phyloP scores from a whole-genome alignment of 257 asterid genomes.

The Vinca minor region DNA sequence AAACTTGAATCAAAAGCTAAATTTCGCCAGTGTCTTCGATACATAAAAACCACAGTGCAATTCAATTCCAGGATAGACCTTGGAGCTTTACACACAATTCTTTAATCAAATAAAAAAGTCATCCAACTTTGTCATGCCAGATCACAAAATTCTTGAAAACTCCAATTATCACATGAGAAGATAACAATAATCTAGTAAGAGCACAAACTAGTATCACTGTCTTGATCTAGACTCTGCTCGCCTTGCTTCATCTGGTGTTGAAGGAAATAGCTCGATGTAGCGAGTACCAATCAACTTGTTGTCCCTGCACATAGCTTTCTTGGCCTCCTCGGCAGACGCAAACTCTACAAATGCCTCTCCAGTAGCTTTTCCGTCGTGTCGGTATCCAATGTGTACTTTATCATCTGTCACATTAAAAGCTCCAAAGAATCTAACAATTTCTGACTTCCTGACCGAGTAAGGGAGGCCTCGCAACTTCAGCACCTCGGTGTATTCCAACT shows the following conservation, averaged over 20 bases:
- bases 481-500: constrained; percentile 69
- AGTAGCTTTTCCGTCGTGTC: constrained; percentile 84
- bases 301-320: constrained; percentile 80
- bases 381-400: constrained; percentile 55
- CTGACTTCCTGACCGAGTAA: constrained; percentile 58
- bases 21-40: too few relatives aligned
- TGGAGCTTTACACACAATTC: too few relatives aligned
- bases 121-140: too few relatives aligned
- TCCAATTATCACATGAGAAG: too few relatives aligned
- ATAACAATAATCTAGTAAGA: too few relatives aligned
- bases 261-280: constrained; percentile 87
- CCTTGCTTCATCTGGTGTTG: constrained; percentile 66
- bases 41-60: too few relatives aligned
- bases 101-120: too few relatives aligned
- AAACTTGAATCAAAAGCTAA: too few relatives aligned
- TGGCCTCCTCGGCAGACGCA: constrained; percentile 67
- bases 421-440: constrained; percentile 59
- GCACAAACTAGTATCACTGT: too few relatives aligned
- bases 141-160: too few relatives aligned
- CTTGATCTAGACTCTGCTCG: constrained; percentile 62
- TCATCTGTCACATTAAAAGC: constrained; percentile 54
- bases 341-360: constrained; percentile 92
- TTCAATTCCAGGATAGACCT: too few relatives aligned
- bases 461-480: constrained; percentile 90
- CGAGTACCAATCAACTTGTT: constrained; percentile 79